Conservation (phyloP, 2,329 filamentous ascomycete genomes). For the Cladophialophora bantiana region DNA sequence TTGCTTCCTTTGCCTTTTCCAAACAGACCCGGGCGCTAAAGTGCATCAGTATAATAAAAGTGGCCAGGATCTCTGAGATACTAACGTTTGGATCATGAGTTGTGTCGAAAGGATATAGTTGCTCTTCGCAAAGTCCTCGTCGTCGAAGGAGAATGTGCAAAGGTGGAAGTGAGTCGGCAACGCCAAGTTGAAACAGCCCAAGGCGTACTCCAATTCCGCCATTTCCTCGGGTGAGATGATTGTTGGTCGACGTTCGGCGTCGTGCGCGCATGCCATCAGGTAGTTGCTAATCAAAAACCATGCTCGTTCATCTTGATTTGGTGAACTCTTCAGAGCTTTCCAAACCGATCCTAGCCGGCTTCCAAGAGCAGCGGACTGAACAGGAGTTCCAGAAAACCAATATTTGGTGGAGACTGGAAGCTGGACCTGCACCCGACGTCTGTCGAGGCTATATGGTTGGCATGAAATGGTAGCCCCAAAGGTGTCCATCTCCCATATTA, state of each 20-base stretch:
- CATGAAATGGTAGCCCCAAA: constrained; percentile 27
- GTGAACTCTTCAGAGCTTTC: constrained; percentile 13
- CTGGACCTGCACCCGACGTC: constrained; percentile 21
- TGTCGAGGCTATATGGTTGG: constrained; percentile 26
- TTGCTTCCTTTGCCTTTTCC: too few relatives aligned
- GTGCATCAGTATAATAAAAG: too few relatives aligned
- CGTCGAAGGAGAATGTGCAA: constrained; percentile 17
- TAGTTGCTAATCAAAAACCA: constrained; percentile 17
- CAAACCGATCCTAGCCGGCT: constrained; percentile 11
- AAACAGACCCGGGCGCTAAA: too few relatives aligned
- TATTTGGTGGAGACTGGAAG: constrained; percentile 29
- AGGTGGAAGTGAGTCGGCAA: constrained; percentile 5
- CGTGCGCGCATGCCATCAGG: neutral
- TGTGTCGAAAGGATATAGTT: constrained; percentile 28
- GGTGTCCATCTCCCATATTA: constrained; percentile 31
- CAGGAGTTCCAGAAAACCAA: constrained; percentile 23
- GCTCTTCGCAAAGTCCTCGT: constrained; percentile 17
- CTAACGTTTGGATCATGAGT: constrained; percentile 12
- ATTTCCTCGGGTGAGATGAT: neutral
- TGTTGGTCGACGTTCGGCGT: neutral
- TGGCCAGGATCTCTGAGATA: too few relatives aligned
- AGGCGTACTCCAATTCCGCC: neutral
- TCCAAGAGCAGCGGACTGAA: constrained; percentile 20
- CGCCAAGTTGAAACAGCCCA: neutral
- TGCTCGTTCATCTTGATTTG: constrained; percentile 18